Evolutionary conservation across 2,329 filamentous ascomycete species (phyloP).

Genomic region (Trichoderma sp.): DNA sequence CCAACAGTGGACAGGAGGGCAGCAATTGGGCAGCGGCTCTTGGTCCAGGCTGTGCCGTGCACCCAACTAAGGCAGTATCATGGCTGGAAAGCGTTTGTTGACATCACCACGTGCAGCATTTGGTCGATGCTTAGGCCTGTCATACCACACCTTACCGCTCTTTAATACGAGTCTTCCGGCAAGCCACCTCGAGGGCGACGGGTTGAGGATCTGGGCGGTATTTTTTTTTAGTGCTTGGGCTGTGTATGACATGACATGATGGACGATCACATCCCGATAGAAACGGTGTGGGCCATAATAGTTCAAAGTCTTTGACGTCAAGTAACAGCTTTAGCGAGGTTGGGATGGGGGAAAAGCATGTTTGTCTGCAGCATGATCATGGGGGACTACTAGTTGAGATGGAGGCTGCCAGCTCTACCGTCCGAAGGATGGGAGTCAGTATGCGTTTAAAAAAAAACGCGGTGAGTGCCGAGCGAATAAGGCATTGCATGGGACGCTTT

Average conservation of each 20-base stretch:
- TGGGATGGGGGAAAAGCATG: not conserved
- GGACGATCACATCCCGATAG: not conserved
- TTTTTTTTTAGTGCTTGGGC: not conserved
- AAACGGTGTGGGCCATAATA: not conserved
- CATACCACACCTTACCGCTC: not conserved
- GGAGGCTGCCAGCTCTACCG: not conserved
- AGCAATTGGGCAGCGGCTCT: not conserved
- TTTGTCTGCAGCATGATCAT: not conserved
- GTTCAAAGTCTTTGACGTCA: constrained; percentile 11
- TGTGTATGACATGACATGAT: too few species aligned
- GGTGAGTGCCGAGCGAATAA: not conserved
- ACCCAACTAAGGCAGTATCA: not conserved
- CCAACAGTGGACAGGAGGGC: not conserved
- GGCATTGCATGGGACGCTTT: not conserved
- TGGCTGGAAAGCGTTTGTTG: not conserved
- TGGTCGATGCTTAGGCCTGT: not conserved
- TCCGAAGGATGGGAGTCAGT: not conserved
- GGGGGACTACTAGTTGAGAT: not conserved
- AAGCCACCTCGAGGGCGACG: not conserved
- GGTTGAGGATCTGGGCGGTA: not conserved
- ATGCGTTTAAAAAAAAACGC: too few species aligned
- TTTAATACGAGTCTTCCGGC: not conserved
- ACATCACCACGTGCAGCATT: constrained; percentile 4
- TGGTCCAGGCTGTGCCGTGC: not conserved
- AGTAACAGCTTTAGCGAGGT: not conserved